Base-by-base conservation (phyloP, 768 basidiomycete genomes). In the Amanita thiersii region DNA sequence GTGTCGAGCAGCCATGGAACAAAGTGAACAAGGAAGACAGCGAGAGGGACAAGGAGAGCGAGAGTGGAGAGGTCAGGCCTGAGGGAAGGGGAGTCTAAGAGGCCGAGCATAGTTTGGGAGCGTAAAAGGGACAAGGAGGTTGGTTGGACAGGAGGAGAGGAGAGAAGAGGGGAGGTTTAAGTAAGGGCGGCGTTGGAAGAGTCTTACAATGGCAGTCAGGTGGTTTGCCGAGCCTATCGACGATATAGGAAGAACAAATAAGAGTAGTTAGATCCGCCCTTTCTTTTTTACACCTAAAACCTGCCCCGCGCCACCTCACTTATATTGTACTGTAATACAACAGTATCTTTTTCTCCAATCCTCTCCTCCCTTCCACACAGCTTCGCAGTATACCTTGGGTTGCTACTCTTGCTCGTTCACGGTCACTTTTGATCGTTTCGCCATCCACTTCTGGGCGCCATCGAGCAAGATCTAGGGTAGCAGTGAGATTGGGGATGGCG, bases 1-100 rank as follows among this genome's bases (percentile, higher is more conserved):
- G 74, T 58, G 49, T 88, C 81, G 23, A 67, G 43, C 11, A 86
- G 44, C 57, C 75, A 89, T 7, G 71, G 66, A 6, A 68, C 42
- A 34, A 72, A 19, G 34, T 73, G 72, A 10, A 52, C 55, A 17
- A 68, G 50, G 24, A 68, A 15, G 45, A 69, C 40, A 14, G 53
- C 39, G 1, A 52, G 50, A 5, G 60, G 58, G 1, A 64, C 37
- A 11, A 57, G 33, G 39, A 59, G 17, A 14, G 54, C 55, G 4
- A 62, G n/a, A 1, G 57, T 54, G 26, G 45, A 21, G 23, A 53
- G 39, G 43, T 59, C 52, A 37, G 62, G 21, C 32, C 39, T 48
- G 10, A 47, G 46, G 30, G 49, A 46, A 15, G 56, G 23, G 14
- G 48, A 43, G 19, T 48, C 50, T 28, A 63, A 44, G 24, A 56